phyloP scores from a whole-genome alignment of 257 asterid genomes.

The Thymus quinquecostatus region DNA sequence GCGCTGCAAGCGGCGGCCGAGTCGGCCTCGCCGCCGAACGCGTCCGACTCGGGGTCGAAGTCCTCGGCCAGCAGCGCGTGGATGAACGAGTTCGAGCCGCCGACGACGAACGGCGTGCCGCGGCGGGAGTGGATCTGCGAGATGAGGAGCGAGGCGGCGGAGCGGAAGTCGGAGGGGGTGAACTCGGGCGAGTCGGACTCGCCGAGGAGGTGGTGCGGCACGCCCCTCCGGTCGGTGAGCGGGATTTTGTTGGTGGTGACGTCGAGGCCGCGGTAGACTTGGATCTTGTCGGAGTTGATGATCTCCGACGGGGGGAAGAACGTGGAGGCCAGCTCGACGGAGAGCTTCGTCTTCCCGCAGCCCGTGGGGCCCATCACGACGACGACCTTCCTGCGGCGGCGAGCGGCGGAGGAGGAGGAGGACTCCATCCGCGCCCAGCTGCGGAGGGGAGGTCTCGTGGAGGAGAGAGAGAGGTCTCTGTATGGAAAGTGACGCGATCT shows the following conservation, averaged over 20 bases:
- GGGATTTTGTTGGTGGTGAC: conserved; percentile 79
- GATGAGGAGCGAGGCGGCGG: conserved; percentile 41
- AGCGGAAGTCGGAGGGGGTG: conserved; percentile 60
- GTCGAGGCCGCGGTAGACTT: conserved; percentile 57
- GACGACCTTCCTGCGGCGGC: conserved; percentile 51
- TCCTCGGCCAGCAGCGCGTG: conserved; percentile 53
- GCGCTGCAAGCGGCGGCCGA: conserved; percentile 34
- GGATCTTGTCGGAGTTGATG: conserved; percentile 87
- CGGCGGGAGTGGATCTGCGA: conserved; percentile 47
- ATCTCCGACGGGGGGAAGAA: conserved; percentile 63
- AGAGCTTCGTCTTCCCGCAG: conserved; percentile 79
- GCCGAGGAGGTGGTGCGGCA: conserved; percentile 73
- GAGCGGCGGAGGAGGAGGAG: conserved; percentile 27
- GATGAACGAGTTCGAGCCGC: conserved; percentile 84
- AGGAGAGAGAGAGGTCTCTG: conserved; percentile 30
- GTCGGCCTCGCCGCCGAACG: conserved; percentile 46
- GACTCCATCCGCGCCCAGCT: conserved; percentile 36
- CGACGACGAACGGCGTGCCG: conserved; percentile 58
- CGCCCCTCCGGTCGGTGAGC: conserved; percentile 44
- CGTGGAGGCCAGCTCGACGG: conserved; percentile 66
- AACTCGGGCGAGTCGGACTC: conserved; percentile 59
- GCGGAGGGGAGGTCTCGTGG: conserved; percentile 4
- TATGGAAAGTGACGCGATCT: conserved; percentile 27
- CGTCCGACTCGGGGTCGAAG: conserved; percentile 51
- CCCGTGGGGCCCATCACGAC: conserved; percentile 87